phyloP scores from a whole-genome alignment of 2,329 filamentous ascomycete species.

The Colletotrichum eleusines region DNA sequence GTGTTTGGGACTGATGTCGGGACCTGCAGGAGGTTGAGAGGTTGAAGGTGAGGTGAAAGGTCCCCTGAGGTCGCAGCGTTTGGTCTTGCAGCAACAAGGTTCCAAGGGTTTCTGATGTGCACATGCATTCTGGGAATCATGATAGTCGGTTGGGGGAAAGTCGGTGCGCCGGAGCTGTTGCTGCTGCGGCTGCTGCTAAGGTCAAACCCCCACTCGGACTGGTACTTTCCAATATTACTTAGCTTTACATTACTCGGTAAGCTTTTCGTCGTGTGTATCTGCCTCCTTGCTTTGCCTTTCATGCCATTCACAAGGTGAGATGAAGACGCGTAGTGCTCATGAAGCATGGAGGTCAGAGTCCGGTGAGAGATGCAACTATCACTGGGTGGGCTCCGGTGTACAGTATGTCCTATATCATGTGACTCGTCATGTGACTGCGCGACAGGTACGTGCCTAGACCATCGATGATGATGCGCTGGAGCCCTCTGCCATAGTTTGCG shows the following conservation, averaged over 20 bases:
- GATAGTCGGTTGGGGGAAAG: background rate
- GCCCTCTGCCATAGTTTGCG: constrained; percentile 12
- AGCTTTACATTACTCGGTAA: constrained; percentile 22
- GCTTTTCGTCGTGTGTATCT: constrained; percentile 2
- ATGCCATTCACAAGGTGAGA: background rate
- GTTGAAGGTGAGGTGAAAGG: constrained; percentile 41
- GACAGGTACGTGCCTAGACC: constrained; percentile 22
- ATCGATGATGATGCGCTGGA: constrained; percentile 29
- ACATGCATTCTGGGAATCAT: constrained; percentile 25
- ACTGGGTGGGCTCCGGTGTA: too few relatives aligned
- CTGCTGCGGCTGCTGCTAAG: background rate
- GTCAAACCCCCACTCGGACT: background rate
- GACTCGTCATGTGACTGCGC: constrained; percentile 17
- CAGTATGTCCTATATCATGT: background rate
- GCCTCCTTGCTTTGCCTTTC: constrained; percentile 5
- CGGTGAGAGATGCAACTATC: background rate
- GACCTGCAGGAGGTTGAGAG: constrained; percentile 40
- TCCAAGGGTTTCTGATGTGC: constrained; percentile 34
- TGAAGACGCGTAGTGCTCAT: constrained; percentile 1
- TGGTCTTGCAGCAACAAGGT: constrained; percentile 30
- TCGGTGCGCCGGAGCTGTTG: constrained; percentile 18
- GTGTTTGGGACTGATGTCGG: constrained; percentile 40
- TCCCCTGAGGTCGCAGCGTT: constrained; percentile 38
- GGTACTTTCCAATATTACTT: background rate
- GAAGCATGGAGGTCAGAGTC: background rate